Percentiles rank a stretch among this genome's conserved stretches.
These are phyloP conservation scores for Spizellomyces sp. DNA, from an alignment of 192 early-diverging fungal species.

Conservation along the genomic window DNA sequence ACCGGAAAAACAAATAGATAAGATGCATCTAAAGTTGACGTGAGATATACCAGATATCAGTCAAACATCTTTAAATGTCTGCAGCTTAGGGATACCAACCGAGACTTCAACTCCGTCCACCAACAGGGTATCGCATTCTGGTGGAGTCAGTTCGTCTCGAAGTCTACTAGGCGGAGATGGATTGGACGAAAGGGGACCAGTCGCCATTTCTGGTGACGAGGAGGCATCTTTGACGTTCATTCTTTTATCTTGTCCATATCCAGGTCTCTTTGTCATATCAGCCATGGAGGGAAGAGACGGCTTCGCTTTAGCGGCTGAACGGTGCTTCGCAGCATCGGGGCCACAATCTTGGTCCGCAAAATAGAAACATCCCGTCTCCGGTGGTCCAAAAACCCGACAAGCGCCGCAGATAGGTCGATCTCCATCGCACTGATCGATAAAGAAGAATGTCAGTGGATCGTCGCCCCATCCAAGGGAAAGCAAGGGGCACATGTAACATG, in stretches of 20 bases:
- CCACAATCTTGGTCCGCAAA: neutral
- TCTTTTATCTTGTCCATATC: too few species aligned
- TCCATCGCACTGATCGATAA: conserved; percentile 1
- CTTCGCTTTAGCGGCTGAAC: neutral
- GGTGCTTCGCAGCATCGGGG: neutral
- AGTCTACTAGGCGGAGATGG: neutral
- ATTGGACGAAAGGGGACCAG: neutral
- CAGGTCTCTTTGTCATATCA: neutral
- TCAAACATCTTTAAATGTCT: neutral
- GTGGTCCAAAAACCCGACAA: conserved; percentile 18
- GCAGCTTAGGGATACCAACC: neutral
- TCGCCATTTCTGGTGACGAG: too few species aligned
- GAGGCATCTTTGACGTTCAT: too few species aligned
- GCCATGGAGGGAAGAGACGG: neutral
- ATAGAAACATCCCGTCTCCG: conserved; percentile 15
- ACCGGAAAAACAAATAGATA: conserved; percentile 18
- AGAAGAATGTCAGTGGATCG: neutral
- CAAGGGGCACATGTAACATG: neutral
- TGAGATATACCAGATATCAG: neutral
- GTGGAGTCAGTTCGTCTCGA: neutral
- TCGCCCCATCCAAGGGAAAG: neutral
- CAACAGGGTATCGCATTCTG: neutral
- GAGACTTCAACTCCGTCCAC: neutral
- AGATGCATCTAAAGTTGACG: conserved; percentile 7
- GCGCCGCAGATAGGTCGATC: conserved; percentile 19